Evolutionary conservation across 371 early-diverging fungal genomes (phyloP).

Genomic region (Basidiobolus meristosporus): DNA sequence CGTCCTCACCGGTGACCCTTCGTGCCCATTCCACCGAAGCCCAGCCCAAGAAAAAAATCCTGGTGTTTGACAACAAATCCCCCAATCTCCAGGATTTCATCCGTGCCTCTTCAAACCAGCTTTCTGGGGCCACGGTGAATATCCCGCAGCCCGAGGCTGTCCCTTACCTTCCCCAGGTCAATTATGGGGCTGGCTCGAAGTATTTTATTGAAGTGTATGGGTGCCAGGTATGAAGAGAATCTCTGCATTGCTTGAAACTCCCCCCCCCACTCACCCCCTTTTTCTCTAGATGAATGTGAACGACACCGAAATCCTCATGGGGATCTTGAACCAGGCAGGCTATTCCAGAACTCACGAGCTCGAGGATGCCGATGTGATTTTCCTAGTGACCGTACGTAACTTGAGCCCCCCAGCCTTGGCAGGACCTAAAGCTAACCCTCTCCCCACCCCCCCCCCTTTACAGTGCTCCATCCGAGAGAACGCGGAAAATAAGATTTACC

Average conservation of each 20-base stretch:
- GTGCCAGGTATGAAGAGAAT: constrained; percentile 25
- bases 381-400: constrained; percentile 38
- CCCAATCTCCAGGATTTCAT: constrained; percentile 47
- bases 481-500: constrained; percentile 60
- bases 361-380: constrained; percentile 43
- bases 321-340: constrained; percentile 47
- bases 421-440: neutral
- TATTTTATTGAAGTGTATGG: constrained; percentile 63
- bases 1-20: too few relatives aligned
- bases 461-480: constrained; percentile 61
- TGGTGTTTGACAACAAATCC: constrained; percentile 41
- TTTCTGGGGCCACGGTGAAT: constrained; percentile 6
- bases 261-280: neutral
- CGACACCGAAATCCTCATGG: constrained; percentile 60
- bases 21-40: too few relatives aligned
- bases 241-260: neutral
- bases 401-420: neutral
- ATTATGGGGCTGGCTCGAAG: constrained; percentile 16
- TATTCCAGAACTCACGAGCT: constrained; percentile 31
- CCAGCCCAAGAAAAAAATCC: too few relatives aligned
- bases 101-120: constrained; percentile 9
- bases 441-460: neutral
- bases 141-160: constrained; percentile 14
- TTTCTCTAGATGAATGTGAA: constrained; percentile 43
- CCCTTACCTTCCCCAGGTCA: constrained; percentile 25